These are phyloP conservation scores for Collariella sp. DNA, from an alignment of 495 filamentous ascomycete genomes.

Conservation along the genomic window DNA sequence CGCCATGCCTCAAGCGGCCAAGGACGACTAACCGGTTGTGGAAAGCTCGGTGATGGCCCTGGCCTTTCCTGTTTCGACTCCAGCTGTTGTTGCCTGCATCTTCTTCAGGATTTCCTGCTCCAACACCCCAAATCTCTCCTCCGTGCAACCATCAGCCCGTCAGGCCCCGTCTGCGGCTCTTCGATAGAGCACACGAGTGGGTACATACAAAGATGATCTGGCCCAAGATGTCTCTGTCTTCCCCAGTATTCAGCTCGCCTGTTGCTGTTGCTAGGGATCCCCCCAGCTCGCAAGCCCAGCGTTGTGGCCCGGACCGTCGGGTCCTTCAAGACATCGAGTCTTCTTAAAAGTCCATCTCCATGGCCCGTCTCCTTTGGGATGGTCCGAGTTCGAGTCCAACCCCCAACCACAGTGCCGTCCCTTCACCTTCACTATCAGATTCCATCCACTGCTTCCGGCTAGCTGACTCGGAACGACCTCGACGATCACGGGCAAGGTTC, in stretches of 20 bases:
- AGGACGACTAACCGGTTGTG: neutral
- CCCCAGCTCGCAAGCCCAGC: neutral
- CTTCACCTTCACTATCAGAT: slow-evolving; percentile 14
- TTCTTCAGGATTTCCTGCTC: neutral
- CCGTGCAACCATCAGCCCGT: slow-evolving; percentile 5
- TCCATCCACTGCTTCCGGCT: slow-evolving; percentile 18
- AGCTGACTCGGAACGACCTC: neutral
- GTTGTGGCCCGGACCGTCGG: neutral
- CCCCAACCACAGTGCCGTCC: neutral
- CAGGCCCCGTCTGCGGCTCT: neutral
- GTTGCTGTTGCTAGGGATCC: neutral
- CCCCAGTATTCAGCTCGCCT: neutral
- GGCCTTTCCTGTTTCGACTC: neutral
- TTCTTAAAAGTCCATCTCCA: neutral
- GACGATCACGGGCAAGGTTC: slow-evolving; percentile 45
- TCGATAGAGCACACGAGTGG: neutral
- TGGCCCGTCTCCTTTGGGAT: neutral
- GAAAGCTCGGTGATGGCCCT: slow-evolving; percentile 7
- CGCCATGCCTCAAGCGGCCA: neutral
- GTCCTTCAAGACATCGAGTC: neutral
- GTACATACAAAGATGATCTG: neutral
- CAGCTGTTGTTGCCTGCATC: neutral
- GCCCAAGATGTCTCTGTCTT: neutral
- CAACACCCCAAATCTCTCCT: neutral
- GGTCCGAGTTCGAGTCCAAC: neutral